Evolutionary conservation across 2,329 filamentous ascomycete genomes (phyloP).

Genomic region (Fusarium temperatum): DNA sequence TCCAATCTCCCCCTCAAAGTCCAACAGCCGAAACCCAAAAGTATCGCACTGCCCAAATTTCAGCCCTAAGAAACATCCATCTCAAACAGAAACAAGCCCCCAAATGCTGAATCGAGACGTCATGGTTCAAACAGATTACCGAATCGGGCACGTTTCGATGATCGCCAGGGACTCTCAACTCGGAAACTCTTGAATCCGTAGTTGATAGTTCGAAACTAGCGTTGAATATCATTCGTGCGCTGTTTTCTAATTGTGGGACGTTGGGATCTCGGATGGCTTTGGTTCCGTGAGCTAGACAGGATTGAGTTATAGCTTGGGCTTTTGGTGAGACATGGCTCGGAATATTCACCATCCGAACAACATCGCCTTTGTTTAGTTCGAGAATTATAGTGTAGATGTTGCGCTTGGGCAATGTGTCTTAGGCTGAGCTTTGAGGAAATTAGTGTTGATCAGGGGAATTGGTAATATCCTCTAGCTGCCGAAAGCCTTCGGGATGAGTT

Average conservation of each 20-base stretch:
- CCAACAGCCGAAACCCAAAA: not conserved
- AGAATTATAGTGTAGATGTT: not conserved
- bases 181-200: conserved; percentile 18
- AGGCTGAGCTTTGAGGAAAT: not conserved
- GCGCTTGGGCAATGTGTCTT: not conserved
- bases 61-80: not conserved
- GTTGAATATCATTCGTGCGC: not conserved
- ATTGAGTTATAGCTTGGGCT: not conserved
- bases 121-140: not conserved
- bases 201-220: conserved; percentile 11
- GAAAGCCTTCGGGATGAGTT: not conserved
- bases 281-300: conserved; percentile 18
- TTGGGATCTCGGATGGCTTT: not conserved
- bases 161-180: conserved; percentile 24
- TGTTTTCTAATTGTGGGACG: not conserved
- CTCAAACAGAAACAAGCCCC: not conserved
- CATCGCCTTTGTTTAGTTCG: not conserved
- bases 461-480: not conserved
- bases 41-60: not conserved
- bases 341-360: not conserved
- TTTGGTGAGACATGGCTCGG: conserved; percentile 14
- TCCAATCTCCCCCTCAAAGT: not conserved
- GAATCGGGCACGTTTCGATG: not conserved
- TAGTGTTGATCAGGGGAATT: not conserved
- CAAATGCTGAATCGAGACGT: not conserved